Conservation (phyloP, 805 yeast species). For the Ogataea paraovalis region DNA sequence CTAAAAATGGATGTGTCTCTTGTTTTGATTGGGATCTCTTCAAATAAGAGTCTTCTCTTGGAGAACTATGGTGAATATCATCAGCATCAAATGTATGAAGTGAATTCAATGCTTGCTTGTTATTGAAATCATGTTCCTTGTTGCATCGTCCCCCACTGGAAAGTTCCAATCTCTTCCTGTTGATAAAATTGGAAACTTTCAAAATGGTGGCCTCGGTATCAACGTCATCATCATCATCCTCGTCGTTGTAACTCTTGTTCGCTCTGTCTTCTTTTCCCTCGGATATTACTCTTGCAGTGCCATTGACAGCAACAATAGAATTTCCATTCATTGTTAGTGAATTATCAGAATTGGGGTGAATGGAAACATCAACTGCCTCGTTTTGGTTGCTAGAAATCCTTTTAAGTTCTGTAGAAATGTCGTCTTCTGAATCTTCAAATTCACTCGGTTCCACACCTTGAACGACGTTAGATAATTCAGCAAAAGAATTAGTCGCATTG, state of each 20-base stretch:
- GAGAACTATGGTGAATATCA: neutral
- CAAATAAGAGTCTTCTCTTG: neutral
- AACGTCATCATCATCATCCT: constrained; percentile 4
- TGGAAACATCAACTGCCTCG: neutral
- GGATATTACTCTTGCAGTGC: neutral
- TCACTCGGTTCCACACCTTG: constrained; percentile 10
- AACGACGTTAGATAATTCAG: neutral
- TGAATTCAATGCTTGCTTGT: neutral
- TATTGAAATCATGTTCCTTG: neutral
- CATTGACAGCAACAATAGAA: constrained; percentile 1
- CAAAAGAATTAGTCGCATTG: neutral
- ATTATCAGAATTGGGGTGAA: neutral
- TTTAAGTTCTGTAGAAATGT: neutral
- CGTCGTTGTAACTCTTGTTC: neutral
- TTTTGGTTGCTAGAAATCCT: neutral
- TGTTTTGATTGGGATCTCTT: too few species aligned
- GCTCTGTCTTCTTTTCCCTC: neutral
- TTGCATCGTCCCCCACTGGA: neutral
- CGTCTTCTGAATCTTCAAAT: constrained; percentile 22
- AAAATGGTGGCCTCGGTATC: constrained; percentile 24
- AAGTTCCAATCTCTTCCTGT: constrained; percentile 11
- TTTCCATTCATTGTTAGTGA: neutral
- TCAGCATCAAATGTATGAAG: neutral
- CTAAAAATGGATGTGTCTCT: neutral
- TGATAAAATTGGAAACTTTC: constrained; percentile 22